Base-by-base conservation (phyloP, 169 alveolate genomes). In the Cryptosporidium ubiquitum region DNA sequence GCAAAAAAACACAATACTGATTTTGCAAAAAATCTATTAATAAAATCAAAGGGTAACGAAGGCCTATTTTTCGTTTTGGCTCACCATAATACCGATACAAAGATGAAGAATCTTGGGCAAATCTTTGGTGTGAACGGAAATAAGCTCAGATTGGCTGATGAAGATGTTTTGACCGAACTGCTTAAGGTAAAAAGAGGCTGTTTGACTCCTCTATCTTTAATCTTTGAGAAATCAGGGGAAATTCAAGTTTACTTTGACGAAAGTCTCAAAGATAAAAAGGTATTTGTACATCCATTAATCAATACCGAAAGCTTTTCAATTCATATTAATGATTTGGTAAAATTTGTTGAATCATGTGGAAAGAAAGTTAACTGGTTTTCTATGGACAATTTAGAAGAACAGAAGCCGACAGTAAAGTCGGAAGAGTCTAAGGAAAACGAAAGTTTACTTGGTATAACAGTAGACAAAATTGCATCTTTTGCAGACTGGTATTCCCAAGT, bases 401-500 rank as follows among this genome's bases (percentile, higher is more conserved):
- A 93, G 66, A 73, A 79, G 23, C 84, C 89, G 52, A 69, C 89
- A 69, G 85, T 71, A 57, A 68, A 69, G 70, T 84, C 85, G 6
- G 85, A 91, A 49, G 84, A 86, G 33, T 79, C 86, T 31, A 64
- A 91, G 33, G 64, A 92, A 31, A 74, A 85, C 40, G 86, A 84
- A 5, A 93, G 86, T 71, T 86, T 91, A 26, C 92, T 95, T n/a
- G 95, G 96, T 16, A 93, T 95, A 29, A 93, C 94, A 42, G 93
- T 91, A 40, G 94, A 93, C 61, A 95, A 96, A 79, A 92, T 85
- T 37, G 91, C 91, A 58, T 93, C 94, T 64, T 95, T 95, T 84
- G 92, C 97, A 31, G 94, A 95, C 68, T 96, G 97, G 98, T 95
- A 95, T 84, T 86, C 93, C 18, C 93, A 97, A 95, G 99, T 96